A percentile compares a stretch with the other conserved stretches of the same genome.
Conservation (phyloP, 2,329 filamentous ascomycete species). For the Penicillium sp. region DNA sequence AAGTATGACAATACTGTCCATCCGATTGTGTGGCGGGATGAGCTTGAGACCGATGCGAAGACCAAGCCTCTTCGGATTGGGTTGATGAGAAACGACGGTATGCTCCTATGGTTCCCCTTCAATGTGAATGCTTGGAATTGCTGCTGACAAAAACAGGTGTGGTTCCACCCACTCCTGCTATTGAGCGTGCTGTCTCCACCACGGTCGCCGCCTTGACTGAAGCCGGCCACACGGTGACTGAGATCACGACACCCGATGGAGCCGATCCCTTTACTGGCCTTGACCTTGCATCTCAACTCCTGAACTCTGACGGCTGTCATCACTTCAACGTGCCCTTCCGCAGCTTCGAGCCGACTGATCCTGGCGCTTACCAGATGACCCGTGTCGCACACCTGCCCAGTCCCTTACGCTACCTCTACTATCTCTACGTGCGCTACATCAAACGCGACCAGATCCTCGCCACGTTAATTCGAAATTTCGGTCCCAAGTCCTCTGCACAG, state of each 20-base stretch:
- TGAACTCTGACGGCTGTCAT: constrained; percentile 79
- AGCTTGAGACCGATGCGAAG: constrained; percentile 59
- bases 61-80: constrained; percentile 70
- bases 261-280: constrained; percentile 78
- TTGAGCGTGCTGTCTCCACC: constrained; percentile 70
- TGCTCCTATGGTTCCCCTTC: constrained; percentile 9
- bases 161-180: constrained; percentile 83
- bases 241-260: constrained; percentile 65
- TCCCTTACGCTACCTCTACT: constrained; percentile 79
- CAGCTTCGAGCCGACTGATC: constrained; percentile 75
- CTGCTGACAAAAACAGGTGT: constrained; percentile 52
- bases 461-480: constrained; percentile 70
- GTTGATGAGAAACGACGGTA: constrained; percentile 71
- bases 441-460: constrained; percentile 75
- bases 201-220: constrained; percentile 67
- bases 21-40: constrained; percentile 73
- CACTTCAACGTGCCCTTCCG: constrained; percentile 77
- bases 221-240: constrained; percentile 72
- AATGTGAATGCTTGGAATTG: neutral
- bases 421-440: constrained; percentile 84
- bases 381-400: constrained; percentile 71
- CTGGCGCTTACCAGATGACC: constrained; percentile 72
- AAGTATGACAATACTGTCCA: constrained; percentile 83
- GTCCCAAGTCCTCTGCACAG: constrained; percentile 70
- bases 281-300: constrained; percentile 71